A percentile compares a stretch with the other conserved stretches of the same genome.
These are phyloP conservation scores for Brettanomyces nanus DNA, from an alignment of 805 yeast species.

Conservation along the genomic window DNA sequence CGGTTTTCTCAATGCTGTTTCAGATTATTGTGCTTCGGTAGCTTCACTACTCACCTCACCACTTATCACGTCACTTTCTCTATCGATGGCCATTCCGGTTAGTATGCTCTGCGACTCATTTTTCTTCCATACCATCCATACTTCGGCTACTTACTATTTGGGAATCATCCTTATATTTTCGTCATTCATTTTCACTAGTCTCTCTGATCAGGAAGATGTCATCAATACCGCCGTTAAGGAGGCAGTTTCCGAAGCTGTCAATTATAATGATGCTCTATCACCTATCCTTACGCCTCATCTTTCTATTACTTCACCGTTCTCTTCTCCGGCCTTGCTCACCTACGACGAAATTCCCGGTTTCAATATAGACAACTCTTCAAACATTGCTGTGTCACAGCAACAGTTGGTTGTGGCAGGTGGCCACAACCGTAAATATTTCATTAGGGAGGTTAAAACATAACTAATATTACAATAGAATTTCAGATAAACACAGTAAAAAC, in stretches of 20 bases:
- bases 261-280: conserved; percentile 35
- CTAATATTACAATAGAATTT: background rate
- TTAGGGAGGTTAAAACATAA: conserved; percentile 19
- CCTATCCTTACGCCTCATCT: conserved; percentile 37
- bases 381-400: background rate
- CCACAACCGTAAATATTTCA: conserved; percentile 25
- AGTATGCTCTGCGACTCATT: conserved; percentile 39
- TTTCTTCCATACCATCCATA: conserved; percentile 26
- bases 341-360: conserved; percentile 20
- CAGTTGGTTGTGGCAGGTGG: conserved; percentile 28
- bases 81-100: conserved; percentile 45
- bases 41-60: conserved; percentile 49
- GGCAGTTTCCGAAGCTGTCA: conserved; percentile 40
- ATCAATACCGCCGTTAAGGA: conserved; percentile 40
- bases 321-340: too few relatives aligned
- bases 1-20: conserved; percentile 37
- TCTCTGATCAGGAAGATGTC: conserved; percentile 36
- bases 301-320: conserved; percentile 8
- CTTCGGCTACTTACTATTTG: conserved; percentile 30
- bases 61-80: conserved; percentile 40
- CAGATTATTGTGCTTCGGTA: conserved; percentile 42
- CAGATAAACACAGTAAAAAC: background rate
- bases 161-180: conserved; percentile 41
- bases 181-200: conserved; percentile 39
- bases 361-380: conserved; percentile 12